Conservation (phyloP, 129 eudicot species). For the Heracleum sosnowskyi region DNA sequence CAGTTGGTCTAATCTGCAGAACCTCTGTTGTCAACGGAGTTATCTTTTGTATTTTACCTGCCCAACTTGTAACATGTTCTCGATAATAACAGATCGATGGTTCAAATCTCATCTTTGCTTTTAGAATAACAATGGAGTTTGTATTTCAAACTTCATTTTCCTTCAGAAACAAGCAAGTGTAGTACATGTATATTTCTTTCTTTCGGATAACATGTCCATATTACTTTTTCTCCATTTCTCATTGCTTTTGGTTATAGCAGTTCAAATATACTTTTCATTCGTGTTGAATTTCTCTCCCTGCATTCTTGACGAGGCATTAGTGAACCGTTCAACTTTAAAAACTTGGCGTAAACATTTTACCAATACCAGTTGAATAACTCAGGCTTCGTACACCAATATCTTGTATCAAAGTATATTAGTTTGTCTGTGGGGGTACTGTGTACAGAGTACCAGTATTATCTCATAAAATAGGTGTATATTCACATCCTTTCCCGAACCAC, state of each 20-base stretch:
- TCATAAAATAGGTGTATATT: not conserved
- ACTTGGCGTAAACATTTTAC: not conserved
- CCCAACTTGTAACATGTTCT: not conserved
- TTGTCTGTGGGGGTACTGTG: not conserved
- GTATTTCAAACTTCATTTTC: not conserved
- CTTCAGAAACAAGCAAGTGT: slow-evolving; percentile 1
- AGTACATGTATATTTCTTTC: not conserved
- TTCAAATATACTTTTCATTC: not conserved
- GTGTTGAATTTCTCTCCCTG: not conserved
- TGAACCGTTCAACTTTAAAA: not conserved
- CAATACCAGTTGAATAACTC: not conserved
- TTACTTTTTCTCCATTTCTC: not conserved
- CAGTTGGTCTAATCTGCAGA: not conserved
- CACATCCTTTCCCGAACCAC: not conserved
- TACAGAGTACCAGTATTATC: not conserved
- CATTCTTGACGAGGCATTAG: not conserved
- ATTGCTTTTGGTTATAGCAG: not conserved
- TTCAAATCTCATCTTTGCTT: not conserved
- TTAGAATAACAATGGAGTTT: not conserved
- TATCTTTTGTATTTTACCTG: not conserved
- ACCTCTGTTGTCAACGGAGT: not conserved
- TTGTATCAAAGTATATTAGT: not conserved
- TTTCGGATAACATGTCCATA: not conserved
- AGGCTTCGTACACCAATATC: not conserved
- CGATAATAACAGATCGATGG: not conserved